phyloP scores from a whole-genome alignment of 2,329 filamentous ascomycete species.

The Zymoseptoria tritici region DNA sequence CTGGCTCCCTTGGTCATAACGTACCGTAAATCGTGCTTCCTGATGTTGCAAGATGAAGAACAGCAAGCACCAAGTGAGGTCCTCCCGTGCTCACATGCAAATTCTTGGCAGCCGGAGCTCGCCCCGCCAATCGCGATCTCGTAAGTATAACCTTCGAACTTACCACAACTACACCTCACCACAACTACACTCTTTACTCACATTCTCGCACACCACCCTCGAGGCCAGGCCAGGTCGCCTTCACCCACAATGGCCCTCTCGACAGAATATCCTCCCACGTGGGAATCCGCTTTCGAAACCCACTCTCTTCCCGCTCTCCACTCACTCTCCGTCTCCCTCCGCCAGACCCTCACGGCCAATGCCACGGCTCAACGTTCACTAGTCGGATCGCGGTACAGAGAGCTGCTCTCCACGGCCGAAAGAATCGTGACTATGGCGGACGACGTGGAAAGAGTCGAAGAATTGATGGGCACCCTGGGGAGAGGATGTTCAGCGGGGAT shows the following conservation, averaged over 20 bases:
- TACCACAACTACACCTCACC: too few species aligned
- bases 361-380: conserved; percentile 59
- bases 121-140: not conserved
- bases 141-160: too few species aligned
- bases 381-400: conserved; percentile 69
- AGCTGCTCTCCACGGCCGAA: conserved; percentile 84
- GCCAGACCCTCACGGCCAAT: conserved; percentile 54
- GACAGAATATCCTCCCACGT: conserved; percentile 43
- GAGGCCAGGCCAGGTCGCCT: not conserved
- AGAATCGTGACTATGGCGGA: conserved; percentile 84
- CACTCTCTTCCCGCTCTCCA: conserved; percentile 56
- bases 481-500: conserved; percentile 66
- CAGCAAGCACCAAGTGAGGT: too few species aligned
- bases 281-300: conserved; percentile 59
- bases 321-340: conserved; percentile 57
- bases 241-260: not conserved
- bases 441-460: conserved; percentile 68
- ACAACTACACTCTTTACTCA: not conserved
- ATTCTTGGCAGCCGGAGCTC: not conserved
- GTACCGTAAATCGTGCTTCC: too few species aligned
- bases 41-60: too few species aligned
- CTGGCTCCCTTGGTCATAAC: too few species aligned
- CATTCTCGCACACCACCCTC: not conserved
- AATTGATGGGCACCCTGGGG: conserved; percentile 63
- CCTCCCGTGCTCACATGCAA: not conserved